Evolutionary conservation across 1,284 basidiomycete genomes (phyloP), one percentile per base, ranked within the genome.

Genomic region (Naganishia sp.): DNA sequence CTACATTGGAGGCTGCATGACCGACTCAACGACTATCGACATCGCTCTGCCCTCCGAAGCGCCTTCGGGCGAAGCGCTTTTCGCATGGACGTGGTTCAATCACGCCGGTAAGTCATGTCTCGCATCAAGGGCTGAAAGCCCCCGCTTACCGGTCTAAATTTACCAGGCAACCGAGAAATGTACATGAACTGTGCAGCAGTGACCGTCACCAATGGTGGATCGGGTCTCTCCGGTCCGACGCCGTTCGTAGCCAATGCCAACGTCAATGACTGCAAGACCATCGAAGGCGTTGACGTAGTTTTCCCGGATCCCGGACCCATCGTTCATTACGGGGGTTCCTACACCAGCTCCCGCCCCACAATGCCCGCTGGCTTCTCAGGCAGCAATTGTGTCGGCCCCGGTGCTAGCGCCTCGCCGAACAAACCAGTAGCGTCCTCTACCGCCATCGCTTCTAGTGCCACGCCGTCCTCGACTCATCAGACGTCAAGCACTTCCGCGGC

Each of bases 391-490:
- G 63, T 66, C 35, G 68, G 63, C 41, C 62, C 68, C 23, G 65
- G 62, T 35, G 68, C 57, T n/a, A 61, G 65, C 10, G 42, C 49
- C 21, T 53, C 52, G 13, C 35, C 57, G 21, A 18, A 60, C 32
- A 41, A 52, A 28, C 21, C 45, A 15, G 23, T 31, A 10, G 52
- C 32, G 25, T 32, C 60, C 10, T 46, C 55, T 42, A 43, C 60
- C 23, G 50, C 52, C 9, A 66, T 65, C 73, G 74, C 31, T 63
- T 56, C 42, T 72, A 71, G 46, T 69, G 60, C 70, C 76, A 75
- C 70, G 74, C 76, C 35, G 63, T 63, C 21, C 68, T 77, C 66
- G 84, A 83, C 69, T 82, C 81, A 75, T 87, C 90, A 9, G 88
- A 54, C 64, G 6, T 39, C 57, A 31, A 39, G 52, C 10, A 18